Conservation (phyloP, 208 protist species). For the Wallacemonas sp. region DNA sequence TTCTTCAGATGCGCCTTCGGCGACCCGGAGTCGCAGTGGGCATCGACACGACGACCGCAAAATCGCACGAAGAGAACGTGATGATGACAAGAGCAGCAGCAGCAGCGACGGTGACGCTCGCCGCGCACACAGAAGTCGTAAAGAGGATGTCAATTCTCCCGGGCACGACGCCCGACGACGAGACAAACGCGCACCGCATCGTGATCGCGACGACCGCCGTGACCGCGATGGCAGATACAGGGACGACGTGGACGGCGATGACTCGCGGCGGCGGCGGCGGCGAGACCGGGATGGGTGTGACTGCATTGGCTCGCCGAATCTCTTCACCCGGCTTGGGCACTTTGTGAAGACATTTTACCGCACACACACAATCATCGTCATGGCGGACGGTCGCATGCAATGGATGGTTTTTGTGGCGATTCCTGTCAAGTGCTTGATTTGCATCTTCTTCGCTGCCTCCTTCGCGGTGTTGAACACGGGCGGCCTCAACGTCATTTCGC, state of each 20-base stretch:
- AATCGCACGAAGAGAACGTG: neutral
- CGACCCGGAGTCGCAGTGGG: neutral
- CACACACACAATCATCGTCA: slow-evolving; percentile 22
- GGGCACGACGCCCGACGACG: too few species aligned
- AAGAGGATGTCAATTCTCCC: too few species aligned
- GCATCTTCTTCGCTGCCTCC: slow-evolving; percentile 28
- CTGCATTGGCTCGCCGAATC: neutral
- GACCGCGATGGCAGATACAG: too few species aligned
- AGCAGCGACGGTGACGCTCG: too few species aligned
- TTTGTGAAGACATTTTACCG: neutral
- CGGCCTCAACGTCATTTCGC: neutral
- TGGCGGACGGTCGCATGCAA: slow-evolving; percentile 61
- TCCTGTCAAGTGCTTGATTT: slow-evolving; percentile 33
- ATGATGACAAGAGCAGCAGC: neutral
- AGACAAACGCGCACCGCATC: too few species aligned
- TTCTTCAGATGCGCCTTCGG: too few species aligned
- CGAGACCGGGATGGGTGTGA: neutral
- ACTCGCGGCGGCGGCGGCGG: too few species aligned
- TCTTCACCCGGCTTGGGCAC: neutral
- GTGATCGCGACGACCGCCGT: too few species aligned
- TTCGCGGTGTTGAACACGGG: slow-evolving; percentile 23
- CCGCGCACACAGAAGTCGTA: too few species aligned
- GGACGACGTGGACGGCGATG: too few species aligned
- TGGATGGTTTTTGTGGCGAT: slow-evolving; percentile 44
- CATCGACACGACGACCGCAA: neutral